A percentile compares a stretch with the other conserved stretches of the same genome.
Conservation (phyloP, 208 protist genomes). For the Leishmania braziliensis region DNA sequence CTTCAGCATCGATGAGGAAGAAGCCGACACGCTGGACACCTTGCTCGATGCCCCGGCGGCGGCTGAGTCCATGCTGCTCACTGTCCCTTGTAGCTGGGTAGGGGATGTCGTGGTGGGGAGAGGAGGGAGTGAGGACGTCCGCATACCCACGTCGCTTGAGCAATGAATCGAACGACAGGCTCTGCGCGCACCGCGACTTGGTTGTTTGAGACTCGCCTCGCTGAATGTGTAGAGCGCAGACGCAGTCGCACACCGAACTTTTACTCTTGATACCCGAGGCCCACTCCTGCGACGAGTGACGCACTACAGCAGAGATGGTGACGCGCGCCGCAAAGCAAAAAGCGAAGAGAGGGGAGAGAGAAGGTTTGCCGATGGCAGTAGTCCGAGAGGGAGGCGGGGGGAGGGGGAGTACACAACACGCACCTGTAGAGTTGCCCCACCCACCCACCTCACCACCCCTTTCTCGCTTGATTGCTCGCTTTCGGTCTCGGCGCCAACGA, state of each 20-base stretch:
- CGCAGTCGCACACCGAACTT: background rate
- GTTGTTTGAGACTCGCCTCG: background rate
- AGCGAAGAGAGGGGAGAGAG: background rate
- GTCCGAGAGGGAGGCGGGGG: too few species aligned
- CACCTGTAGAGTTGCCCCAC: too few species aligned
- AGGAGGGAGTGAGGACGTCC: background rate
- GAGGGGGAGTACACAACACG: too few species aligned
- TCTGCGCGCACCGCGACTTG: background rate
- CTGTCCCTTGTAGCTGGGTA: background rate
- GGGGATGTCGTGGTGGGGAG: background rate
- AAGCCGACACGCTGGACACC: background rate
- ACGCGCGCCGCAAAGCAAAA: background rate
- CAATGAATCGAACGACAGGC: too few species aligned
- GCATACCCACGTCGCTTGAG: background rate
- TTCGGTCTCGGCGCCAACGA: too few species aligned
- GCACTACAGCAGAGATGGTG: background rate
- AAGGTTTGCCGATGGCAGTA: background rate
- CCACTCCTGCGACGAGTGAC: background rate
- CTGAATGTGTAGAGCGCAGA: background rate
- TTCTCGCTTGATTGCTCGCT: too few species aligned
- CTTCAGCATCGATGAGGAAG: slow-evolving; percentile 57
- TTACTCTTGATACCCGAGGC: too few species aligned
- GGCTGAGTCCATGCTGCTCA: background rate
- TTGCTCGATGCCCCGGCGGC: background rate
- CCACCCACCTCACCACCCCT: too few species aligned